Evolutionary conservation across 2,329 filamentous ascomycete species (phyloP), one percentile per base, ranked within the genome.

Genomic region (Fonsecaea multimorphosa): DNA sequence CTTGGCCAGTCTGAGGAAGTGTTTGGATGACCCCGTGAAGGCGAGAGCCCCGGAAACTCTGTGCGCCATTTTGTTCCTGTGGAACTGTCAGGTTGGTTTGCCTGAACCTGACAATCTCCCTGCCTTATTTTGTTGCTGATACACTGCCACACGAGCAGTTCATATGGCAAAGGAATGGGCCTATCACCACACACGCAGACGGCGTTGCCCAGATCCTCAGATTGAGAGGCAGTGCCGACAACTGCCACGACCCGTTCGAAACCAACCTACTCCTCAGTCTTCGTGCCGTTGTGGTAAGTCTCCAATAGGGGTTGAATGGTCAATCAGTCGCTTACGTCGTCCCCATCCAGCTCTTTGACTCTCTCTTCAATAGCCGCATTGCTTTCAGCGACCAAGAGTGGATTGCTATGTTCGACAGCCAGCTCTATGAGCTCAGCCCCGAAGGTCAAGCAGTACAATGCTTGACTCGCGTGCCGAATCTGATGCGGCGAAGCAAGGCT

Each of bases 361-460:
- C 61, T n/a, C 38, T 68, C 12, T 68, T 68, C 46, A 66, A 58
- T 27, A 61, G 62, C 34, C 46, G 38, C 7, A 58, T 66, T 40
- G 6, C 19, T n/a, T 66, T 66, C 60, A 60, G 24, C 31, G 60
- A 64, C 31, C 44, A 64, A 40, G 64, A 66, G 32, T 66, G 64
- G 64, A n/a, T 63, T 24, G 53, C 58, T 22, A 58, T 64, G 53
- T 63, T 67, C 55, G 70, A 61, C 19, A 78, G 69, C 61, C 71
- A 77, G 8, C 67, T 75, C 11, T 74, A 78, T 38, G 60, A 65
- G 27, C 51, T 55, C 6, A 65, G 67, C 0, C 72, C 72, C 3
- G 76, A 78, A 34, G 76, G 76, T 22, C 71, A 72, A 24, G 74
- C 77, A 57, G 69, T 80, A 51, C 65, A 54, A 9, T 72, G 66